Base-by-base conservation (phyloP, 192 early-diverging fungal species). In the Spizellomyces punctatus region DNA sequence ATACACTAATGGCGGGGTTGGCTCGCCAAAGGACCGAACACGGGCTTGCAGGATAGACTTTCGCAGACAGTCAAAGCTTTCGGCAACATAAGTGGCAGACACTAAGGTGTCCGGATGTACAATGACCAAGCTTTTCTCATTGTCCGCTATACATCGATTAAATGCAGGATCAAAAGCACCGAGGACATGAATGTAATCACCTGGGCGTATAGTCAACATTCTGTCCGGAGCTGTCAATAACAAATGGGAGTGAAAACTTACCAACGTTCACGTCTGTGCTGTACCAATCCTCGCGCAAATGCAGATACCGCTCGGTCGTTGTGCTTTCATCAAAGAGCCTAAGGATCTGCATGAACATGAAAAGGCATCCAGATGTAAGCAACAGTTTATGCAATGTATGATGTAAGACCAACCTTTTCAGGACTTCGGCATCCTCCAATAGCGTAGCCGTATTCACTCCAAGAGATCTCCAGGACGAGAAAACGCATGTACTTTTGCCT, bases 91-190 rank as follows among this genome's bases (percentile, higher is more conserved):
- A 5, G 96, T 95, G 22, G 88, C 85, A 0, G 93, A 83, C 16
- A 98, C 81, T 12, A 99, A 77, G 4, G 72, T 70, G 75, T 98
- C 96, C 3, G 96, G 96, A 57, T 94, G 85, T 14, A 94, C 73
- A 44, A 96, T 85, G 0, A 93, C 71, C 27, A 91, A 78, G 44
- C 83, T 78, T 5, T 89, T 61, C 6, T 67, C 44, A 47, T 88
- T 85, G 67, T 92, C 87, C 41, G 92, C 82, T 10, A 93, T 76
- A 36, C 76, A 75, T 14, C 76, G 71, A 6, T 66, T 62, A 0
- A 71, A 64, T 8, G 52, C 16, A 19, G 78, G 36, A 14, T 79
- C 61, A 21, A 67, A 75, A 0, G 67, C 73, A 1, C 69, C 78
- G 10, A 87, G 71, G 12, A 91, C 74, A 72, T 93, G 83, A 8